These are phyloP conservation scores for Flaveria brownii DNA, from an alignment of 129 eudicot genomes.

Conservation along the genomic window DNA sequence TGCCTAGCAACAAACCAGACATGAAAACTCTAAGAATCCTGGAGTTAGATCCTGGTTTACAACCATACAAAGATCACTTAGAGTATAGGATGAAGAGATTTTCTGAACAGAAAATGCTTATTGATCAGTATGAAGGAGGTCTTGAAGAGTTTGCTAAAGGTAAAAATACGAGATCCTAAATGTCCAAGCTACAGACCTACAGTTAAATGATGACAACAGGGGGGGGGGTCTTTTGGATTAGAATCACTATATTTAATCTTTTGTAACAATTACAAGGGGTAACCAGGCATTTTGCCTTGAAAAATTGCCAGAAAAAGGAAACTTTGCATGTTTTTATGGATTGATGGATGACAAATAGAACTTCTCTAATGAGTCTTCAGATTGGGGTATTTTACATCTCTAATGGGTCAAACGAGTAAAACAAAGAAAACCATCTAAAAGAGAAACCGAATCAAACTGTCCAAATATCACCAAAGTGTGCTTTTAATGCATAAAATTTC, in stretches of 20 bases:
- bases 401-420: neutral
- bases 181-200: neutral
- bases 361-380: neutral
- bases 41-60: slow-evolving; percentile 66
- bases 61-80: slow-evolving; percentile 71
- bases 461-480: neutral
- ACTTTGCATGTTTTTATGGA: neutral
- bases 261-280: slow-evolving; percentile 8
- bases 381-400: neutral
- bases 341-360: neutral
- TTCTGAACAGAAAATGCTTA: slow-evolving; percentile 65
- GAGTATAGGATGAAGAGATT: slow-evolving; percentile 67
- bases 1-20: slow-evolving; percentile 40
- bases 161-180: slow-evolving; percentile 31
- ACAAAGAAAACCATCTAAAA: neutral
- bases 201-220: neutral
- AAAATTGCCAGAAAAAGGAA: neutral
- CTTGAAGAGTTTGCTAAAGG: slow-evolving; percentile 92
- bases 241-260: neutral
- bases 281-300: slow-evolving; percentile 8
- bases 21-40: slow-evolving; percentile 44
- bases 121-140: slow-evolving; percentile 74
- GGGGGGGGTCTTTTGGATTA: neutral
- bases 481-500: neutral
- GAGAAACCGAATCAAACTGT: neutral